Percentiles rank a stretch among this genome's conserved stretches.
Conservation (phyloP, 2,329 filamentous ascomycete genomes). For the Neurospora crassa region DNA sequence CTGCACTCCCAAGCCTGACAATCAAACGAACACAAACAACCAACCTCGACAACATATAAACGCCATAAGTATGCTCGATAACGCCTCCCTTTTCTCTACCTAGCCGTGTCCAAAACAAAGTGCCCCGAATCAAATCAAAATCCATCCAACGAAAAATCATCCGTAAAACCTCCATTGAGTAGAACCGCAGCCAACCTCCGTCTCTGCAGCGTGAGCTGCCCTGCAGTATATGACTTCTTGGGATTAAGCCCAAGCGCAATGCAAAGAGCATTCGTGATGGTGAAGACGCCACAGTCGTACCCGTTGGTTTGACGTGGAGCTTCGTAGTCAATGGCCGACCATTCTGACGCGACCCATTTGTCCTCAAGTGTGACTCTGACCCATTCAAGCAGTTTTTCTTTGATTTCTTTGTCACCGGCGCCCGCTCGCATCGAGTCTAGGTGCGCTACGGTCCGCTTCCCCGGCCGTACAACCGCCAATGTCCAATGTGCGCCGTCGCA, state of each 20-base stretch:
- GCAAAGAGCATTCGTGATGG: constrained; percentile 63
- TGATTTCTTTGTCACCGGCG: constrained; percentile 26
- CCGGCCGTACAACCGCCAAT: constrained; percentile 55
- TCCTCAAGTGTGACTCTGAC: constrained; percentile 48
- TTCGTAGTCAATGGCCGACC: constrained; percentile 42
- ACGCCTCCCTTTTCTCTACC: background rate
- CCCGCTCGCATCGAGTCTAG: constrained; percentile 53
- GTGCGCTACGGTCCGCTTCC: constrained; percentile 51
- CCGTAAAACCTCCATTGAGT: constrained; percentile 56
- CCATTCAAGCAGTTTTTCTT: constrained; percentile 40
- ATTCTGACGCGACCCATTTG: constrained; percentile 46
- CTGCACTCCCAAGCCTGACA: background rate
- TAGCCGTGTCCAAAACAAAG: background rate
- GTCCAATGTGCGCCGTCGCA: constrained; percentile 62
- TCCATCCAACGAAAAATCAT: constrained; percentile 42
- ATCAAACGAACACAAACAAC: background rate
- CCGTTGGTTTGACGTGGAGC: constrained; percentile 54
- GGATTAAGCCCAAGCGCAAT: constrained; percentile 44
- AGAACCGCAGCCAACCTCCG: constrained; percentile 55
- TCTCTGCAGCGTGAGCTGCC: constrained; percentile 50
- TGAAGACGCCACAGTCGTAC: constrained; percentile 70
- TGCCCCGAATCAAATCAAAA: constrained; percentile 19
- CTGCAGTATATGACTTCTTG: constrained; percentile 35
- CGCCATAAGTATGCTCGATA: background rate
- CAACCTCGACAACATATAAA: background rate